phyloP scores from a whole-genome alignment of 1,284 basidiomycete species.

The Trichosporon coremiiforme region DNA sequence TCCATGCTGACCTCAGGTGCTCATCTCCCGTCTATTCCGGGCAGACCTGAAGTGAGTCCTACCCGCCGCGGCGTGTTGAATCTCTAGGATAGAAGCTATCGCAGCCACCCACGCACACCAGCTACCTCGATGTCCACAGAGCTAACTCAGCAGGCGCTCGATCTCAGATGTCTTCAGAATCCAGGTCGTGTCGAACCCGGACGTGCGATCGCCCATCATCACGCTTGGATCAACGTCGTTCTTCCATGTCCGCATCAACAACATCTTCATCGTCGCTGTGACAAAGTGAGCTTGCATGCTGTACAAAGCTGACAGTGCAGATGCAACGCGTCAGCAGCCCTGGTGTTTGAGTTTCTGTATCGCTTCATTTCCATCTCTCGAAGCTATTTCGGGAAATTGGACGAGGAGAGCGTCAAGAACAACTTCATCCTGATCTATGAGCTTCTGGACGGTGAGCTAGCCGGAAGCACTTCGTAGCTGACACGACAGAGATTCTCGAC shows the following conservation, averaged over 20 bases:
- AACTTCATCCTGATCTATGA: constrained; percentile 98
- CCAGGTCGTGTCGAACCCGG: constrained; percentile 95
- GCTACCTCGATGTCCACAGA: neutral
- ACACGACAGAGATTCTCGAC: constrained; percentile 82
- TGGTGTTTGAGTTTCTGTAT: constrained; percentile 98
- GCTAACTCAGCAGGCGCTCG: constrained; percentile 68
- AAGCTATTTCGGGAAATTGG: constrained; percentile 95
- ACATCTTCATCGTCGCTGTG: constrained; percentile 90
- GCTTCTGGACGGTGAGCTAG: constrained; percentile 77
- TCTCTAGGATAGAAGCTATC: no score
- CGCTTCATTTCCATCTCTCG: constrained; percentile 90
- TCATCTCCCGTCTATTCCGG: constrained; percentile 89
- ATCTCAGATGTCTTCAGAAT: constrained; percentile 96
- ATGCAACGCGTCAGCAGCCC: constrained; percentile 93
- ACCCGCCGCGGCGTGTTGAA: neutral
- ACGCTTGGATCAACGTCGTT: constrained; percentile 96
- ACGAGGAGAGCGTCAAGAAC: constrained; percentile 97
- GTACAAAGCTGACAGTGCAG: constrained; percentile 56
- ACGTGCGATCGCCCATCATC: constrained; percentile 95
- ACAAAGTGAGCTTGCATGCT: constrained; percentile 71
- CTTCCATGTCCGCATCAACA: constrained; percentile 94
- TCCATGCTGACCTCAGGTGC: constrained; percentile 63
- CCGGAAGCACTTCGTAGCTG: neutral
- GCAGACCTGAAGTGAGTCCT: constrained; percentile 83
- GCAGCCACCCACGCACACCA: no score